Evolutionary conservation across 2,329 filamentous ascomycete species (phyloP).

Genomic region (Fusarium ambrosium): DNA sequence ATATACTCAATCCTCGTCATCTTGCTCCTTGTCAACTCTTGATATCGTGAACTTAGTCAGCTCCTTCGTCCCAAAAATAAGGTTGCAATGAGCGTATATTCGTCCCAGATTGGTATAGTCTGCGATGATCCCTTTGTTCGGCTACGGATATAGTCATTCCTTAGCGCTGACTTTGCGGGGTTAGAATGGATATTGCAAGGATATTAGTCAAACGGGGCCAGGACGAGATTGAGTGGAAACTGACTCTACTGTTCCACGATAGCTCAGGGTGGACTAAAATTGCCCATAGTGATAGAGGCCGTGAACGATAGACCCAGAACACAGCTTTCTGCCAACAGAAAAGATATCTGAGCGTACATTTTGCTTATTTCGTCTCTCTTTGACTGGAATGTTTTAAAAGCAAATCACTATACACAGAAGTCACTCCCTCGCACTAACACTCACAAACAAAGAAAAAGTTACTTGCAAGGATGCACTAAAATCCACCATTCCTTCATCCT

Average conservation of each 20-base stretch:
- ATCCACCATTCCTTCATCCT: background rate
- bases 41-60: background rate
- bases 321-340: background rate
- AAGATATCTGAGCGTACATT: background rate
- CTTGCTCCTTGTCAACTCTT: background rate
- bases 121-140: background rate
- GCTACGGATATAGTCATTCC: background rate
- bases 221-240: background rate
- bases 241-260: background rate
- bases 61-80: background rate
- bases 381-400: background rate
- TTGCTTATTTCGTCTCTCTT: background rate
- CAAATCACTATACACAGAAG: background rate
- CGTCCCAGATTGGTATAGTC: conserved; percentile 23
- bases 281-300: background rate
- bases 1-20: background rate
- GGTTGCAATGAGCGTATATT: conserved; percentile 20
- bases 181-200: background rate
- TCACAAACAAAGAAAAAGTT: background rate
- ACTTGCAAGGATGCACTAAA: background rate
- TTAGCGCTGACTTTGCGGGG: background rate
- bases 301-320: background rate
- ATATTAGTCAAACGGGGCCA: background rate
- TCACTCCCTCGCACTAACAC: background rate
- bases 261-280: background rate